phyloP scores from a whole-genome alignment of 345 rosid species.

The Gossypium thurberi region DNA sequence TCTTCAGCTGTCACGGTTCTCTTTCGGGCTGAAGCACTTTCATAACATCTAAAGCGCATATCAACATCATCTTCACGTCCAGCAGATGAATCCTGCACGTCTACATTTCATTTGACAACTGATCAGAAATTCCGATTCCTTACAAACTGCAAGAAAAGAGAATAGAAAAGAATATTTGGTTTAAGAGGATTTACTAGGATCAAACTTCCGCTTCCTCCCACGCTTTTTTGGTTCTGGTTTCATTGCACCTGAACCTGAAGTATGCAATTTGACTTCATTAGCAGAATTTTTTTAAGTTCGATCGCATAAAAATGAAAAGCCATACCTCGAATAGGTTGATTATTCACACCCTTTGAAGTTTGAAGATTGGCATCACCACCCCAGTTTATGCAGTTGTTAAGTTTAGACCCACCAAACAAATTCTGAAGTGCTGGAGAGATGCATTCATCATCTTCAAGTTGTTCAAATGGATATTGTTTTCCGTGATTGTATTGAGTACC shows the following conservation, averaged over 20 bases:
- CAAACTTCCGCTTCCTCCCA: slow-evolving; percentile 57
- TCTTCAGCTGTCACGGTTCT: slow-evolving; percentile 79
- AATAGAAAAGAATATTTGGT: neutral
- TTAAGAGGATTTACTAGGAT: slow-evolving; percentile 46
- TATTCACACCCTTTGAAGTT: slow-evolving; percentile 23
- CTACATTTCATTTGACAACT: slow-evolving; percentile 25
- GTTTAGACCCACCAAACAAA: slow-evolving; percentile 42
- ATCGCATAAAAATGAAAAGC: slow-evolving; percentile 10
- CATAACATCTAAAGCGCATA: slow-evolving; percentile 52
- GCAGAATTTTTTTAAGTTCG: slow-evolving; percentile 18
- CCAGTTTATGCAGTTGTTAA: slow-evolving; percentile 21
- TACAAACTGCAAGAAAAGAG: neutral
- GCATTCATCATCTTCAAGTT: slow-evolving; percentile 63
- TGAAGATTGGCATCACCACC: slow-evolving; percentile 29
- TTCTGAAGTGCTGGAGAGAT: slow-evolving; percentile 43
- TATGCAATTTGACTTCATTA: slow-evolving; percentile 23
- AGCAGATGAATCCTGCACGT: slow-evolving; percentile 35
- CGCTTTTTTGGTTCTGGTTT: slow-evolving; percentile 41
- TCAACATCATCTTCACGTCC: slow-evolving; percentile 41
- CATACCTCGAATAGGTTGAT: slow-evolving; percentile 18
- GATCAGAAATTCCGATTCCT: slow-evolving; percentile 12
- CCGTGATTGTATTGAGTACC: slow-evolving; percentile 35
- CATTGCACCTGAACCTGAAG: slow-evolving; percentile 30
- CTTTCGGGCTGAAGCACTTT: slow-evolving; percentile 73
- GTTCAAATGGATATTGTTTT: slow-evolving; percentile 58